A percentile compares a stretch with the other conserved stretches of the same genome.
These are phyloP conservation scores for Cercospora canescens DNA, from an alignment of 2,329 filamentous ascomycete species.

Conservation along the genomic window DNA sequence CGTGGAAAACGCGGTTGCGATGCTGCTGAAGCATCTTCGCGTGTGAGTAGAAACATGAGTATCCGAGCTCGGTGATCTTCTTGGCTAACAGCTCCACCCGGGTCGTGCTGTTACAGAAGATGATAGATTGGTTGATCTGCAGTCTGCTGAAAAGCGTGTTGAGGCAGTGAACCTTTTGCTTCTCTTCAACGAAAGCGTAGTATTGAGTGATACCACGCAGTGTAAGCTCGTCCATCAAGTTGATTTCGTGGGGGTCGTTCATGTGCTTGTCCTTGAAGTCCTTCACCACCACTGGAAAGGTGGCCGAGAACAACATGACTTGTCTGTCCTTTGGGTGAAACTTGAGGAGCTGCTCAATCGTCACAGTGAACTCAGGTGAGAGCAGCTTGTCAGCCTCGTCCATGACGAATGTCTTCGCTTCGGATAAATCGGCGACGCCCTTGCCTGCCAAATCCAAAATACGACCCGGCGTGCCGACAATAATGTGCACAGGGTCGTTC, in stretches of 20 bases:
- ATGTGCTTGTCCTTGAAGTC: constrained; percentile 98
- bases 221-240: constrained; percentile 98
- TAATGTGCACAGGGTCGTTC: constrained; percentile 92
- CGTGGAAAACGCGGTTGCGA: constrained; percentile 97
- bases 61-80: constrained; percentile 98
- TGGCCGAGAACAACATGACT: constrained; percentile 99
- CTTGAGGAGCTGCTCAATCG: constrained; percentile 91
- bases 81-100: constrained; percentile 96
- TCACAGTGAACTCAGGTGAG: constrained; percentile 93
- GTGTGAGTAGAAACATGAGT: constrained; percentile 99
- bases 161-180: constrained; percentile 97
- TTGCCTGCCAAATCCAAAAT: constrained; percentile 96
- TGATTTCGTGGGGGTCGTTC: constrained; percentile 95
- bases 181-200: constrained; percentile 98
- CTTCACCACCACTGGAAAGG: constrained; percentile 96
- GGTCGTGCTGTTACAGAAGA: constrained; percentile 99
- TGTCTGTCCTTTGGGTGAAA: constrained; percentile 97
- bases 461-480: constrained; percentile 94
- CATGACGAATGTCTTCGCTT: constrained; percentile 99
- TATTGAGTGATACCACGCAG: constrained; percentile 98
- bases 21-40: constrained; percentile 97
- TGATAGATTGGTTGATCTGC: constrained; percentile 99
- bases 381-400: constrained; percentile 98
- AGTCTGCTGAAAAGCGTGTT: constrained; percentile 99
- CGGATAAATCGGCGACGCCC: constrained; percentile 90